A percentile compares a stretch with the other conserved stretches of the same genome.
Conservation (phyloP, 768 basidiomycete genomes). For the Tylopilus felleus region DNA sequence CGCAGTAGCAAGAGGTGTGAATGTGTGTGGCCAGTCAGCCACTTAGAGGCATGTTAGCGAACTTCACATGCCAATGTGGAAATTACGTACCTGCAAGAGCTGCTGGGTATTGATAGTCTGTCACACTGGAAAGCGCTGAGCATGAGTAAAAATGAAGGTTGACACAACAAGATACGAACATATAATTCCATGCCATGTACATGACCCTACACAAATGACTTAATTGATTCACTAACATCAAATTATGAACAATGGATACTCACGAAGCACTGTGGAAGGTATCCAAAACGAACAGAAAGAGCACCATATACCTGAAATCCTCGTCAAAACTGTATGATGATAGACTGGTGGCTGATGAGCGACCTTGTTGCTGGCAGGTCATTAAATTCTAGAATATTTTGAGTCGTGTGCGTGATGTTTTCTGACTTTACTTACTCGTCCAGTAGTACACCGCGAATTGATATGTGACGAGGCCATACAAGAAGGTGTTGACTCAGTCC, state of each 20-base stretch:
- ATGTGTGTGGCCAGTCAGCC: conserved; percentile 49
- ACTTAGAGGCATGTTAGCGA: conserved; percentile 23
- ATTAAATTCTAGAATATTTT: conserved; percentile 14
- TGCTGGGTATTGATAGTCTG: conserved; percentile 11
- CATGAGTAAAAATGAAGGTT: no score
- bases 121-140: conserved; percentile 3
- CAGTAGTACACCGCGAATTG: conserved; percentile 38
- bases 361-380: background rate
- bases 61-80: background rate
- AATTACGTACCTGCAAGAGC: conserved; percentile 6
- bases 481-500: conserved; percentile 19
- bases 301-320: conserved; percentile 11
- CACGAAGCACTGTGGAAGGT: conserved; percentile 20
- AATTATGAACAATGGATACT: background rate
- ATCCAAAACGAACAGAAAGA: conserved; percentile 17
- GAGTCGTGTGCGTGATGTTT: background rate
- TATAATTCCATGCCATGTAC: conserved; percentile 18
- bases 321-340: background rate
- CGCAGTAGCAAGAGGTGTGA: conserved; percentile 46
- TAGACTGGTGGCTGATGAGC: background rate
- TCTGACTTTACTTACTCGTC: background rate
- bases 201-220: conserved; percentile 10
- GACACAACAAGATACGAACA: conserved; percentile 1
- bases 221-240: background rate
- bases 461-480: conserved; percentile 42